These are phyloP conservation scores for Alopecurus myosuroides DNA, from an alignment of 176 grass and related monocot genomes.

Conservation along the genomic window DNA sequence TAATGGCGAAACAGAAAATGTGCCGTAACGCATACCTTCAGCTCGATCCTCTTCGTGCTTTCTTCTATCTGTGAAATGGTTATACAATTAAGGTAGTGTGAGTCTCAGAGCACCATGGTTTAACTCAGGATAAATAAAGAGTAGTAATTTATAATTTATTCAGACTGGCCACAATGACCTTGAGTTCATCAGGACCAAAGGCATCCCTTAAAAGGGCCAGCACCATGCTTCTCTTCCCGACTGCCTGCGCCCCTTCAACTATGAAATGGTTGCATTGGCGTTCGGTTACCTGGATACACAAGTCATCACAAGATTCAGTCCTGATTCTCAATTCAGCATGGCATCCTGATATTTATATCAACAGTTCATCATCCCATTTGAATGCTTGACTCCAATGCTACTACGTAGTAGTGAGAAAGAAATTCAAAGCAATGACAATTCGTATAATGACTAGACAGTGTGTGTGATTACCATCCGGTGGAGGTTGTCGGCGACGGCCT, in stretches of 20 bases:
- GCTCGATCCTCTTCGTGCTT: conserved; percentile 42
- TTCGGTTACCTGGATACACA: conserved; percentile 21
- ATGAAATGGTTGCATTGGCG: conserved; percentile 39
- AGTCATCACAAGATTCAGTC: conserved; percentile 14
- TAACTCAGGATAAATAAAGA: not conserved
- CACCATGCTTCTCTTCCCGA: conserved; percentile 64
- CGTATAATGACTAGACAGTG: not conserved
- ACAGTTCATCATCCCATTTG: not conserved
- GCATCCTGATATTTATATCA: not conserved
- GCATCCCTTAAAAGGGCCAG: conserved; percentile 52
- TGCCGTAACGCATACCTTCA: conserved; percentile 35
- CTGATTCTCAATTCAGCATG: not conserved
- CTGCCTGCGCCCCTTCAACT: conserved; percentile 43
- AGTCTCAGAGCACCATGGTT: not conserved
- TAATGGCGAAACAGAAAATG: not conserved
- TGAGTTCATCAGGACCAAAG: conserved; percentile 31
- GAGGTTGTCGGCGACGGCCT: conserved; percentile 24
- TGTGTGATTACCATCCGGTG: conserved; percentile 32
- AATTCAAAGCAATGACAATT: not conserved
- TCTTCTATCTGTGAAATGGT: conserved; percentile 34
- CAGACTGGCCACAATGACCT: conserved; percentile 3
- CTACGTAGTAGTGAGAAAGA: not conserved
- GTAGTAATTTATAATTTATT: not conserved
- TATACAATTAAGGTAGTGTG: not conserved
- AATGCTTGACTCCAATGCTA: not conserved